Conservation (phyloP, 148 eudicot genomes). For the Diospyros lotus region DNA sequence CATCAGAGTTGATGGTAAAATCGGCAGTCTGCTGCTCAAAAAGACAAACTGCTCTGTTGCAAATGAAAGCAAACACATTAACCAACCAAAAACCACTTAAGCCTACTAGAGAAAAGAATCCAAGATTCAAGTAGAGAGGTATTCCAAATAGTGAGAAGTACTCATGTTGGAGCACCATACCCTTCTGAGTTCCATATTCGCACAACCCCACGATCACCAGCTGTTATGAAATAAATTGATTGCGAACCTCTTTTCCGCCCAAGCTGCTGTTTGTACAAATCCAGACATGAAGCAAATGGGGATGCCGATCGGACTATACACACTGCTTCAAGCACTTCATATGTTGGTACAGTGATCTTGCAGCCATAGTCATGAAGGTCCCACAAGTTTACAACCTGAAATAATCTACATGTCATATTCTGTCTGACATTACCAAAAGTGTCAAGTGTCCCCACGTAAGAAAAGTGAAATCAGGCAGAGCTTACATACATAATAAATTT, state of each 20-base stretch:
- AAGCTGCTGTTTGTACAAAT: slow-evolving; percentile 26
- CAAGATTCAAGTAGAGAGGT: background rate
- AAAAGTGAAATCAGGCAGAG: too few relatives aligned
- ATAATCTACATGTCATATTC: slow-evolving; percentile 6
- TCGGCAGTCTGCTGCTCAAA: slow-evolving; percentile 87
- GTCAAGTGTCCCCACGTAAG: too few relatives aligned
- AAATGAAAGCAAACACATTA: slow-evolving; percentile 20
- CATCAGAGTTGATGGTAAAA: slow-evolving; percentile 61
- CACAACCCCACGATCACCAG: slow-evolving; percentile 94
- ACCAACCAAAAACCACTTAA: background rate
- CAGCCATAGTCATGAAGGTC: slow-evolving; percentile 67
- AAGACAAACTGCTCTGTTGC: slow-evolving; percentile 65
- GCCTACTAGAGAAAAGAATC: slow-evolving; percentile 4
- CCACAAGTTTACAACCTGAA: slow-evolving; percentile 94
- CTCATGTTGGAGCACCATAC: slow-evolving; percentile 29
- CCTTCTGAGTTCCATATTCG: slow-evolving; percentile 89
- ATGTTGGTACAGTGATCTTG: slow-evolving; percentile 54
- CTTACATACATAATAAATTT: too few relatives aligned
- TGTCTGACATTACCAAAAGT: background rate
- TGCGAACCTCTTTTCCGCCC: slow-evolving; percentile 38
- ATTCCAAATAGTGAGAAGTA: slow-evolving; percentile 11
- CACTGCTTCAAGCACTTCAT: slow-evolving; percentile 81
- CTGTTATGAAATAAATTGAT: slow-evolving; percentile 64
- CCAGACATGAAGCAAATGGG: slow-evolving; percentile 43
- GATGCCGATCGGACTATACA: slow-evolving; percentile 57